Evolutionary conservation across 345 rosid species (phyloP), one percentile per base, ranked within the genome.

Genomic region (Geranium brycei): DNA sequence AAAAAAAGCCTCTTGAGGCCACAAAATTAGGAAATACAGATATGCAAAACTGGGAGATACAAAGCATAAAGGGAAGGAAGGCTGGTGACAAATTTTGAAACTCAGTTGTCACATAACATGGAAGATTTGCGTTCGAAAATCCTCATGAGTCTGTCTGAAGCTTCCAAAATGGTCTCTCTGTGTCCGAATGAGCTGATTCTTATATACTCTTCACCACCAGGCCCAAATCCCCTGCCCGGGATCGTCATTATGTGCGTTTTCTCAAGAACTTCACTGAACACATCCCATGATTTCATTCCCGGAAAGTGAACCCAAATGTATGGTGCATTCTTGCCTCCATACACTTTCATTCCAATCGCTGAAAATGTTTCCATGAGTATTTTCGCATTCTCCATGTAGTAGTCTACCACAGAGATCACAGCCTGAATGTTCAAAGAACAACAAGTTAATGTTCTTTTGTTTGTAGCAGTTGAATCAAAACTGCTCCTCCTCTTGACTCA

Each of bases 231-330:
- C 59, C 96, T 89, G 59, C 97, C 98, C 0, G 89, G 93, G 12
- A 96, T 89, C 4, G 95, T 92, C 17, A 92, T 95, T 58, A 89
- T 91, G 17, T 89, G 97, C 31, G 95, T 92, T 78, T 84, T 89
- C 80, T 86, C 93, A 1, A 92, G 85, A 65, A 92, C 86, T 82
- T 92, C 95, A 2, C 79, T 75, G 66, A 93, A 93, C 61, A 93
- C 96, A 62, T 93, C 96, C 99, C 96, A 93, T 51, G 99, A 93
- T 88, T 84, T 90, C 12, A 69, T 82, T 15, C 96, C 95, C 31
- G 99, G 99, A 76, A 93, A 93, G 58, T 93, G 95, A 30, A 90
- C 86, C 99, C 99, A 93, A 19, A 90, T 95, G 23, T 90, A 90
- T 6, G 99, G 99, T 12, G 96, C 99, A 57, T 90, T 88, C 73